A percentile compares a stretch with the other conserved stretches of the same genome.
Conservation (phyloP, 2,329 filamentous ascomycete species). For the Colletotrichum euphorbiae region DNA sequence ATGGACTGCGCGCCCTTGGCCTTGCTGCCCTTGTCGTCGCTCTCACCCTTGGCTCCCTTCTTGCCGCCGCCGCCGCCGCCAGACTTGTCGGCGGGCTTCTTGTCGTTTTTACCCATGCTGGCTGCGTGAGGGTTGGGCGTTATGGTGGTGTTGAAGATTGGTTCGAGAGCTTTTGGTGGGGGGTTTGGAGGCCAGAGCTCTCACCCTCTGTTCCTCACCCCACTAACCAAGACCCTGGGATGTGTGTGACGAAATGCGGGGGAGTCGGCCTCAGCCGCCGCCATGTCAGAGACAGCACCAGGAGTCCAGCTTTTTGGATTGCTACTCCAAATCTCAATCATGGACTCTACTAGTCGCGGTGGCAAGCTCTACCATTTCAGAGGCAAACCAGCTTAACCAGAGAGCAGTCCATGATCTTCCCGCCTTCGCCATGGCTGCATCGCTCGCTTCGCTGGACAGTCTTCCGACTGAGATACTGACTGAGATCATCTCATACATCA, state of each 20-base stretch:
- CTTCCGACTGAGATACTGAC: slow-evolving; percentile 4
- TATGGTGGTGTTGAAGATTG: slow-evolving; percentile 26
- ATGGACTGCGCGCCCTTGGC: slow-evolving; percentile 74
- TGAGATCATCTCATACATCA: slow-evolving; percentile 6
- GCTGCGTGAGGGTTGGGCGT: not conserved
- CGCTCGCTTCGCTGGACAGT: slow-evolving; percentile 4
- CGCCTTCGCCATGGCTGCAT: not conserved
- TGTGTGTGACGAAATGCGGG: slow-evolving; percentile 25
- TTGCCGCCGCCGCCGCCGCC: slow-evolving; percentile 49
- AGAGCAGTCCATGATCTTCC: not conserved
- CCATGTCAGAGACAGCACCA: slow-evolving; percentile 2
- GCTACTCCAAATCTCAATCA: not conserved
- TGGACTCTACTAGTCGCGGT: not conserved
- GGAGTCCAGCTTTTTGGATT: not conserved
- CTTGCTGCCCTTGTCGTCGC: slow-evolving; percentile 52
- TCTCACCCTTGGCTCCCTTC: slow-evolving; percentile 49
- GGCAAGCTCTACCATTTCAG: not conserved
- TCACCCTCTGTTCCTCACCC: slow-evolving; percentile 6
- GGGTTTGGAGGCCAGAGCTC: not conserved
- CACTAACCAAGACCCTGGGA: slow-evolving; percentile 17
- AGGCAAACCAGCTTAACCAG: not conserved
- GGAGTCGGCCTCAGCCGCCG: slow-evolving; percentile 7
- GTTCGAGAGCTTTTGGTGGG: slow-evolving; percentile 15
- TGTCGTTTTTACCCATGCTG: slow-evolving; percentile 39
- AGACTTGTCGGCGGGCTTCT: slow-evolving; percentile 46